Base-by-base conservation (phyloP, 23 red algal genomes). In the Gracilaria domingensis region DNA sequence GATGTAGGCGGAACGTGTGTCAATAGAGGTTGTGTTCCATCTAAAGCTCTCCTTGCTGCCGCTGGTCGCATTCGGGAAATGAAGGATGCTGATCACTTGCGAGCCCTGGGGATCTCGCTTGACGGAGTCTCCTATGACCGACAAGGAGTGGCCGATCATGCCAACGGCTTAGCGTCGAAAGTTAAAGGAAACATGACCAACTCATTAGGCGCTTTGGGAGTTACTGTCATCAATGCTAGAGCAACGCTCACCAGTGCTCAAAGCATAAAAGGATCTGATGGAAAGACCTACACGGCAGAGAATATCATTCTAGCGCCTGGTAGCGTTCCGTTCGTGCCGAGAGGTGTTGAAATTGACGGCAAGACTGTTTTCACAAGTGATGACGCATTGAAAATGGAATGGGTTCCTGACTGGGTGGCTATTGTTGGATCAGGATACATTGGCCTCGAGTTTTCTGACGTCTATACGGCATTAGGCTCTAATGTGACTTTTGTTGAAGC, bases 401-500 rank as follows among this genome's bases (percentile, higher is more conserved):
- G 91, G 94, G 84, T 99, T 45, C 97, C 97, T 26, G 92, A 95
- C 14, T 99, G 97, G 97, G 89, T 99, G 4, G 97, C 97, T 20
- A 99, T 99, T 79, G 92, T 99, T 17, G 97, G 97, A 26, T 95
- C 91, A 24, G 96, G 97, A 3, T 99, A 99, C 69, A 99, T 99
- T 80, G 97, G 97, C 20, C 88, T 99, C 35, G 97, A 99, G 73
- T 99, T 99, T 69, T 91, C 83, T 26, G 97, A 99, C 58, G 97
- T 99, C 4, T 99, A 99, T 81, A 96, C 97, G 13, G 94, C 97
- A 4, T 83, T 99, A 33, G 97, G 97, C 16, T 93, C 94, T 12
- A 93, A 99, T 74, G 97, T 99, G 29, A 99, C 97, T 25, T 99
- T 99, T 87, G 88, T 99, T 24, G 97, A 99, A 82, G 97, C 97